Evolutionary conservation across 2,329 filamentous ascomycete species (phyloP).

Genomic region (Clonostachys byssicola): DNA sequence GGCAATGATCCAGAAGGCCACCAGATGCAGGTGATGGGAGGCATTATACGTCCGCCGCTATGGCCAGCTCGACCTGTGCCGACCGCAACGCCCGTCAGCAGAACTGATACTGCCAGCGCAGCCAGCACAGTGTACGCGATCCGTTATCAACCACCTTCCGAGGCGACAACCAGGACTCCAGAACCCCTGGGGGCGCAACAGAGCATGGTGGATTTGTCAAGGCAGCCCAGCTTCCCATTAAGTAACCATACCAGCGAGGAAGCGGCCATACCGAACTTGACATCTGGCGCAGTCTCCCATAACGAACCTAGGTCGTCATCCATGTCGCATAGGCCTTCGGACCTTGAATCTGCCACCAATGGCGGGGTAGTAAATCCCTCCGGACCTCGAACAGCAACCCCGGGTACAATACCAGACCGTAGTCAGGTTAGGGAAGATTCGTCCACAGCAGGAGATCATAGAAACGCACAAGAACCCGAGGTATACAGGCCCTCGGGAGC

Average conservation of each 20-base stretch:
- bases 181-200: slow-evolving; percentile 22
- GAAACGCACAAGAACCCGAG: too few species aligned
- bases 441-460: too few species aligned
- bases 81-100: slow-evolving; percentile 52
- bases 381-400: too few species aligned
- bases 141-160: slow-evolving; percentile 54
- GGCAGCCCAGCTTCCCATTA: slow-evolving; percentile 23
- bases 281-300: not conserved
- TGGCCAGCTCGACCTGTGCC: slow-evolving; percentile 54
- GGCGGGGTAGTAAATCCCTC: too few species aligned
- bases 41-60: slow-evolving; percentile 41
- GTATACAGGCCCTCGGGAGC: not conserved
- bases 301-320: too few species aligned
- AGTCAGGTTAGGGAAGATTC: too few species aligned
- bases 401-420: too few species aligned
- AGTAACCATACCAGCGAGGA: slow-evolving; percentile 17
- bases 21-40: slow-evolving; percentile 15
- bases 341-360: too few species aligned
- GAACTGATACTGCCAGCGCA: slow-evolving; percentile 59
- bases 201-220: slow-evolving; percentile 22
- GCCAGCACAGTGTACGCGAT: slow-evolving; percentile 62
- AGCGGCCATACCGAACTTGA: slow-evolving; percentile 3
- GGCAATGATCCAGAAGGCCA: slow-evolving; percentile 12
- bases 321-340: too few species aligned
- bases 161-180: slow-evolving; percentile 41